Evolutionary conservation across 768 basidiomycete genomes (phyloP).

Genomic region (Boletus subcaerulescens): DNA sequence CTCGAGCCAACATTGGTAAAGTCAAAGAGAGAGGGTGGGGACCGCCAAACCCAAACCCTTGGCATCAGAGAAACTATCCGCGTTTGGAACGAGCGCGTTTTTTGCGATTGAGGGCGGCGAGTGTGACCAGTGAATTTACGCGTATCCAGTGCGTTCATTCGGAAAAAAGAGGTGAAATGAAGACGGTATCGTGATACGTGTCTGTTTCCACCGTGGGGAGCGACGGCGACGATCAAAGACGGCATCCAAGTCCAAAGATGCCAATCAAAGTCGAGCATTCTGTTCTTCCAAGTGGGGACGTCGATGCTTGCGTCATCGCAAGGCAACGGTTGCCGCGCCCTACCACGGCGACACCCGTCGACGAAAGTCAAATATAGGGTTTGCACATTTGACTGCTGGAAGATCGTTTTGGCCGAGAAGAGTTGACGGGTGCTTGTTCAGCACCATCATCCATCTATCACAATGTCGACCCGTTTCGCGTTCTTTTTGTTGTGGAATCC

Average conservation of each 20-base stretch:
- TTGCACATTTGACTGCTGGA: not conserved
- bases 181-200: no score
- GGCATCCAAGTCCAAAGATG: no score
- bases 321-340: no score
- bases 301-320: no score
- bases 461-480: not conserved
- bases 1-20: no score
- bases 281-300: no score
- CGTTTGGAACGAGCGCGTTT: not conserved
- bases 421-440: not conserved
- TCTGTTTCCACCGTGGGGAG: no score
- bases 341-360: not conserved
- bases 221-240: no score
- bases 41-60: not conserved
- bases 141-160: no score
- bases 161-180: no score
- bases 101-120: slow-evolving; percentile 9
- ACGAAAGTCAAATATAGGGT: slow-evolving; percentile 2
- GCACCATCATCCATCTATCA: not conserved
- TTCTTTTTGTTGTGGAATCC: not conserved
- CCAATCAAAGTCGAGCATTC: no score
- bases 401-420: not conserved
- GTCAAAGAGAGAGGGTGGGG: not conserved
- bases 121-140: not conserved
- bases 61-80: not conserved